phyloP scores from a whole-genome alignment of 148 eudicot genomes.

The Simmondsia chinensis region DNA sequence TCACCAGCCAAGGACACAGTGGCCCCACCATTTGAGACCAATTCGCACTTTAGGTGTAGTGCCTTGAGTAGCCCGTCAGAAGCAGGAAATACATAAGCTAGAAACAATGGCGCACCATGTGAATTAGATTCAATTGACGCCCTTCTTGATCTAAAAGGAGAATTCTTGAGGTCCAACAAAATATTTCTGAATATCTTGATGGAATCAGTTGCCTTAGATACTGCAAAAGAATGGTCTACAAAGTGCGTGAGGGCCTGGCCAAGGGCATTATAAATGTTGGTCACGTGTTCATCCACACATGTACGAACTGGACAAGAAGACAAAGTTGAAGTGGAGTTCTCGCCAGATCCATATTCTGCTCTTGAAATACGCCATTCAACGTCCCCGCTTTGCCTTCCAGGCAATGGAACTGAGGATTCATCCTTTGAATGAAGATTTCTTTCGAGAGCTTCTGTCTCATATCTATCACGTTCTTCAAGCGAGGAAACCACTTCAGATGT shows the following conservation, averaged over 20 bases:
- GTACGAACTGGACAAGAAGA: constrained; percentile 73
- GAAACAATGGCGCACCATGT: constrained; percentile 20
- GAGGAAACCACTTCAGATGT: constrained; percentile 27
- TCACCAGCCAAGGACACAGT: constrained; percentile 52
- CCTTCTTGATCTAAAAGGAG: constrained; percentile 62
- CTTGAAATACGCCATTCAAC: constrained; percentile 88
- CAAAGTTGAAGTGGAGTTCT: constrained; percentile 35
- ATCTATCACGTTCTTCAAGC: constrained; percentile 64
- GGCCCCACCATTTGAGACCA: constrained; percentile 27
- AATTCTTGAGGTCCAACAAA: constrained; percentile 45
- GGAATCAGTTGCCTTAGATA: constrained; percentile 31
- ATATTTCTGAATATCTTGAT: constrained; percentile 36
- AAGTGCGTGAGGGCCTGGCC: constrained; percentile 37
- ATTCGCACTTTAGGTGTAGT: constrained; percentile 49
- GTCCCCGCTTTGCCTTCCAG: constrained; percentile 93
- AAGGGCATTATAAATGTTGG: constrained; percentile 59
- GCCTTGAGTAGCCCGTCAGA: constrained; percentile 48
- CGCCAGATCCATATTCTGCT: constrained; percentile 72
- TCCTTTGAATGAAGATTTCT: constrained; percentile 40
- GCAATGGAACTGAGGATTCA: constrained; percentile 55
- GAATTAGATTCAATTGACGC: constrained; percentile 27
- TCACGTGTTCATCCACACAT: constrained; percentile 89
- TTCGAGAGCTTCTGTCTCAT: constrained; percentile 53
- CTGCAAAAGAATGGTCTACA: constrained; percentile 31
- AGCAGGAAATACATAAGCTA: constrained; percentile 37